Evolutionary conservation across 1,139 yeast species (phyloP).

Genomic region (Candida tropicalis): DNA sequence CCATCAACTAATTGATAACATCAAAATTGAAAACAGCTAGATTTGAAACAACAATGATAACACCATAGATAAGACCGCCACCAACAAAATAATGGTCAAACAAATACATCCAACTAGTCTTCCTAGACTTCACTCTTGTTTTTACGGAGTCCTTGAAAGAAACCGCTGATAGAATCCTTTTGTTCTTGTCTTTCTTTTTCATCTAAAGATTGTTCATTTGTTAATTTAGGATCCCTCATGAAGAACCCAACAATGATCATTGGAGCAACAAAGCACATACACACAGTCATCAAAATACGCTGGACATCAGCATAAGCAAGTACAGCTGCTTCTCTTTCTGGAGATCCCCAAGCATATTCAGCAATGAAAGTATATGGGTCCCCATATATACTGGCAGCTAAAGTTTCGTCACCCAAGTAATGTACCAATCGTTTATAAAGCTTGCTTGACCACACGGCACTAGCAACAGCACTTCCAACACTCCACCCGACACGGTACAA

Average conservation of each 20-base stretch:
- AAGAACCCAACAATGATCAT: constrained; percentile 32
- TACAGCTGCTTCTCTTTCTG: constrained; percentile 34
- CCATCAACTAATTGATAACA: too few relatives aligned
- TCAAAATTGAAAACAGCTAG: too few relatives aligned
- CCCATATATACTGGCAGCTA: constrained; percentile 31
- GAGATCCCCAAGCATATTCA: constrained; percentile 34
- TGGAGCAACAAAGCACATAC: constrained; percentile 36
- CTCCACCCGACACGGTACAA: constrained; percentile 40
- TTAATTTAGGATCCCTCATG: constrained; percentile 37
- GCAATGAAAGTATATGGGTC: constrained; percentile 31
- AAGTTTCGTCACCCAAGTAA: constrained; percentile 22
- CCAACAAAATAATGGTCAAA: too few relatives aligned
- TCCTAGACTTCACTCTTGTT: constrained; percentile 3
- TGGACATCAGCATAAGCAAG: constrained; percentile 37
- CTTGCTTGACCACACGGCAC: constrained; percentile 42
- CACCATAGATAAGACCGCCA: too few relatives aligned
- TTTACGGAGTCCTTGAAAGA: constrained; percentile 8
- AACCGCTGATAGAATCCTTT: constrained; percentile 12
- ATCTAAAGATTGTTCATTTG: constrained; percentile 25
- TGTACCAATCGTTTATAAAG: constrained; percentile 22
- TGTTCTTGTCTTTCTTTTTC: constrained; percentile 14
- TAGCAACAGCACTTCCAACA: constrained; percentile 37
- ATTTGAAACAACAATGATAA: too few relatives aligned
- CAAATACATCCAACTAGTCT: too few relatives aligned
- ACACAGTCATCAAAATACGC: constrained; percentile 33